Evolutionary conservation across 495 filamentous ascomycete species (phyloP).

Genomic region (Aspergillus ellipticus): DNA sequence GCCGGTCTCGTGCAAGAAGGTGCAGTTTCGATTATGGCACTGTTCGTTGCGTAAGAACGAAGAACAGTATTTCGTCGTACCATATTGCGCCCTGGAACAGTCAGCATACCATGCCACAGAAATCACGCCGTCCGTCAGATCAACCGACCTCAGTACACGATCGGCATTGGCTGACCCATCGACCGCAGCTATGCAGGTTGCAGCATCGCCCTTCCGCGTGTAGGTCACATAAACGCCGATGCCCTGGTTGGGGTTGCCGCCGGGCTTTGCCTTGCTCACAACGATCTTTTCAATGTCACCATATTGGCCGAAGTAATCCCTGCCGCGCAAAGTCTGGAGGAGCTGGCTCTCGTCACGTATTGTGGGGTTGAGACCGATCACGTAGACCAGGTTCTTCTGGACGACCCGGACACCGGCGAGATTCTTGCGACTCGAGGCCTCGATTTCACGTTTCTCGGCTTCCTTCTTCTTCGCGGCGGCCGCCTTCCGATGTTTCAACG

Average conservation of each 20-base stretch:
- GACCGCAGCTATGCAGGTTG: constrained; percentile 82
- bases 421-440: constrained; percentile 91
- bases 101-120: constrained; percentile 18
- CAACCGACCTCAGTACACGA: constrained; percentile 61
- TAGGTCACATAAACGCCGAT: constrained; percentile 98
- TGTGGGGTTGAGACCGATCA: constrained; percentile 87
- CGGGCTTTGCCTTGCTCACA: constrained; percentile 87
- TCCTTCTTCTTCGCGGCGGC: constrained; percentile 91
- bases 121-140: not conserved
- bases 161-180: constrained; percentile 91
- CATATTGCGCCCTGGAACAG: constrained; percentile 73
- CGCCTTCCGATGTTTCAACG: constrained; percentile 86
- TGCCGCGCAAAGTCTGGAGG: constrained; percentile 77
- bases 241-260: constrained; percentile 67
- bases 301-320: constrained; percentile 96
- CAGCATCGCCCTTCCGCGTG: constrained; percentile 80
- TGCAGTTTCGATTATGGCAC: constrained; percentile 92
- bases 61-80: constrained; percentile 98
- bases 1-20: constrained; percentile 95
- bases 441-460: constrained; percentile 90
- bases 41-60: constrained; percentile 90
- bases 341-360: constrained; percentile 84
- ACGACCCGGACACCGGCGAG: constrained; percentile 91
- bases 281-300: constrained; percentile 98
- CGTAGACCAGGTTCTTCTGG: constrained; percentile 98